Base-by-base conservation (phyloP, 176 grass and related monocot genomes). In the Carex littledalei region DNA sequence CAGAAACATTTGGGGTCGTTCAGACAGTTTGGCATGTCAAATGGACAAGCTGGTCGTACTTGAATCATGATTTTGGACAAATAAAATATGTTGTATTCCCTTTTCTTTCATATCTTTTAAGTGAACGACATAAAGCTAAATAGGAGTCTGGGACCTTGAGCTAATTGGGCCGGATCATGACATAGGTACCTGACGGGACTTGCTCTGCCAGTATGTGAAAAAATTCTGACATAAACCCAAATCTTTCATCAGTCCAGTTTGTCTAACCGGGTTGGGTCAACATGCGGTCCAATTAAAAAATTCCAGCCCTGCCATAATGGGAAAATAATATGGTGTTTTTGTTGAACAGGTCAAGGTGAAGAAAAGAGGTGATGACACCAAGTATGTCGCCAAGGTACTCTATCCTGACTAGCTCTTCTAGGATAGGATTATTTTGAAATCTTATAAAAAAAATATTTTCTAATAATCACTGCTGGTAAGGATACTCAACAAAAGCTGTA, bases 361-460 rank as follows among this genome's bases (percentile, higher is more conserved):
- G 85, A 89, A 86, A 91, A 99, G 96, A 56, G 96, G 96, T 22
- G 96, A 99, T 87, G 93, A 99, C 50, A 99, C 94, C 66, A 99
- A 99, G 49, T 99, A 92, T 80, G 89, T 94, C 20, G 96, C 96
- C 43, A 99, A 99, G 96, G 96, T 99, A 92, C 68, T 87, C 78
- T 78, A 26, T 57, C 14, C 78, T 9, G 52, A 57, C 3, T 47
- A 78, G 29, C 24, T 17, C 11, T 54, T 78, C 74, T 53, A 56
- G 49, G 74, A 56, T 50, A 56, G 5, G 13, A 18, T 78, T 78
- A 24, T 39, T 2, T 54, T 78, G 55, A 32, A 78, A 32, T 55
- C 24, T 57, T 78, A 57, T 57, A 57, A 56, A 10, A 24, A 57
- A 56, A 10, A 26, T 57, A 57, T 57, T 34, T 57, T 78, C 52